Evolutionary conservation across 495 filamentous ascomycete genomes (phyloP), one percentile per base, ranked within the genome.

Genomic region (Penicillium turbatum): DNA sequence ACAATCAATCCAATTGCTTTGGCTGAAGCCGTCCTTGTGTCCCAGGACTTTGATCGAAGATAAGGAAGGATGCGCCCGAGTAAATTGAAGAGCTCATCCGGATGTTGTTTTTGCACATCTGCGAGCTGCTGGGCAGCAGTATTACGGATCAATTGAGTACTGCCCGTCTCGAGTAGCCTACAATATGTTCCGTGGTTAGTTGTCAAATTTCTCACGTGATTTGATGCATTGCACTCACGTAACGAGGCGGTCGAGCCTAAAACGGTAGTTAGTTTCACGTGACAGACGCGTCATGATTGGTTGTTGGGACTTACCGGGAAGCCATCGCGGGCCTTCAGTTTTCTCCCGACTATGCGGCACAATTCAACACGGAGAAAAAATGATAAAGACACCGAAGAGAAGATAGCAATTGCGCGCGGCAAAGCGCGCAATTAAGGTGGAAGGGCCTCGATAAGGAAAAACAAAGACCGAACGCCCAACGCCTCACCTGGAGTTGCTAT

Each of bases 41-140:
- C 93, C 93, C 93, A 98, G 53, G 88, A 90, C 65, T 90, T 96
- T 51, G 91, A 90, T 50, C 86, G 81, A 13, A 97, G 80, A 69
- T 95, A 97, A 2, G 95, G 91, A 15, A 97, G 82, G 37, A 98
- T 92, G 41, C 92, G 81, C n/a, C 90, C 90, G n/a, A 98, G 79
- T 7, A 98, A 79, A 60, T 97, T 97, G 71, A 97, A 97, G 3
- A 97, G 77, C 64, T 98, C 93, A 68, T 97, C 92, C 0, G 95
- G 93, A 64, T 97, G 95, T 57, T 92, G 86, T 65, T 95, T 97
- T 70, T 97, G 95, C 55, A 96, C 91, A 76, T 97, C 93, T 32
- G 88, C 92, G 34, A 98, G 82, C 74, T 98, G 93, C 64, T 93
- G 87, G 32, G 95, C 95, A 51, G 93, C 93, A 53, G 93, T 97